Evolutionary conservation across 2,329 filamentous ascomycete species (phyloP).

Genomic region (Neonectria hederae): DNA sequence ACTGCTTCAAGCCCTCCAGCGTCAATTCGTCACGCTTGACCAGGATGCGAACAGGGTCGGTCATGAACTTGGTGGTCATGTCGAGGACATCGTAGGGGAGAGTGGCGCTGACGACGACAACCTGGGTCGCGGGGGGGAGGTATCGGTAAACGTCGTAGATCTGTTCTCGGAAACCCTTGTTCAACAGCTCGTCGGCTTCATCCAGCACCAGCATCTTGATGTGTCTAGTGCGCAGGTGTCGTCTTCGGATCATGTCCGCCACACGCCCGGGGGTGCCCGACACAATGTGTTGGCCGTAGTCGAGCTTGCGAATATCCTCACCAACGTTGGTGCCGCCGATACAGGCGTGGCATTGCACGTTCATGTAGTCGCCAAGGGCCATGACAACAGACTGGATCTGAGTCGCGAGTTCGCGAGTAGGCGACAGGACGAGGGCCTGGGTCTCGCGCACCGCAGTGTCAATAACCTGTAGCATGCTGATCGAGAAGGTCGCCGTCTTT

Average conservation of each 20-base stretch:
- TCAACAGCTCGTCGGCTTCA: slow-evolving; percentile 74
- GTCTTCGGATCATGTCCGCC: slow-evolving; percentile 69
- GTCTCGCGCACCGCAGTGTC: slow-evolving; percentile 92
- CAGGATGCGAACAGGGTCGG: slow-evolving; percentile 92
- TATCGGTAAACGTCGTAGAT: slow-evolving; percentile 99
- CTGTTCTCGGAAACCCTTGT: slow-evolving; percentile 96
- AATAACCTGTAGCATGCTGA: slow-evolving; percentile 95
- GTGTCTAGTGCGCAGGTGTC: slow-evolving; percentile 66
- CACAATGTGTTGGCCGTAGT: slow-evolving; percentile 97
- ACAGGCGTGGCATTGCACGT: slow-evolving; percentile 98
- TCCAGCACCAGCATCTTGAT: slow-evolving; percentile 73
- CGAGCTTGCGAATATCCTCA: slow-evolving; percentile 96
- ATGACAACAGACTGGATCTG: slow-evolving; percentile 99
- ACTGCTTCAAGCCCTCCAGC: slow-evolving; percentile 96
- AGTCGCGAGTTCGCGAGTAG: slow-evolving; percentile 94
- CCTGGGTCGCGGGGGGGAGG: slow-evolving; percentile 93
- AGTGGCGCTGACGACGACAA: slow-evolving; percentile 97
- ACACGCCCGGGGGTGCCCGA: slow-evolving; percentile 98
- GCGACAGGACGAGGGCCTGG: slow-evolving; percentile 93
- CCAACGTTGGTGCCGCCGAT: slow-evolving; percentile 98
- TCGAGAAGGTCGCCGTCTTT: slow-evolving; percentile 96
- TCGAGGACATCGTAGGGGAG: slow-evolving; percentile 97
- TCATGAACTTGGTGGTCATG: slow-evolving; percentile 99
- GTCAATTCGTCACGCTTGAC: slow-evolving; percentile 99
- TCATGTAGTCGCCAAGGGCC: slow-evolving; percentile 99